These are phyloP conservation scores for Bruguiera gymnorhiza DNA, from an alignment of 345 rosid genomes.

Conservation along the genomic window DNA sequence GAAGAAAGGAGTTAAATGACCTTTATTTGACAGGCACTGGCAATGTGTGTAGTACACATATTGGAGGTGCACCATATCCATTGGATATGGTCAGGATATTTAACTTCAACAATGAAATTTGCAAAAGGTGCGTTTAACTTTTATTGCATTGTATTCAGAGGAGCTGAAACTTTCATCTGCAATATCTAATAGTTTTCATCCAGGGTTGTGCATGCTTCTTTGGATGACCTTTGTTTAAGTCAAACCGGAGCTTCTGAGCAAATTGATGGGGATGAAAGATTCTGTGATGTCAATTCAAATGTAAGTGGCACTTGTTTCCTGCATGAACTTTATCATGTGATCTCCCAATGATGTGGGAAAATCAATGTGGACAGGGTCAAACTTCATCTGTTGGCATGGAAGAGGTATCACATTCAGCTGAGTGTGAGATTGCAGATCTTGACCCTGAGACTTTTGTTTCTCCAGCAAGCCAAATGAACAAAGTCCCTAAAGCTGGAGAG, in stretches of 20 bases:
- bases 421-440: constrained; percentile 30
- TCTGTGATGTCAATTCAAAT: constrained; percentile 28
- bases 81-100: constrained; percentile 84
- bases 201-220: constrained; percentile 66
- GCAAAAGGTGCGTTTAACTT: constrained; percentile 53
- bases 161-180: background rate
- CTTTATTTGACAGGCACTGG: constrained; percentile 57
- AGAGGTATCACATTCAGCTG: constrained; percentile 38
- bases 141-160: constrained; percentile 11
- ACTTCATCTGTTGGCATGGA: constrained; percentile 38
- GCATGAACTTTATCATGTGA: background rate
- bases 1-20: background rate
- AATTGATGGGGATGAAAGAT: constrained; percentile 26
- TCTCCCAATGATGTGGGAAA: constrained; percentile 14
- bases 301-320: constrained; percentile 28
- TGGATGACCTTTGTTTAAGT: constrained; percentile 48
- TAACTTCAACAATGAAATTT: constrained; percentile 65
- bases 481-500: constrained; percentile 66
- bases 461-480: constrained; percentile 36
- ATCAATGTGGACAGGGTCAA: constrained; percentile 37
- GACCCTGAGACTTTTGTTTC: constrained; percentile 24
- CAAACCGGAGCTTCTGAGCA: constrained; percentile 29
- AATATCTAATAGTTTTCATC: constrained; percentile 7
- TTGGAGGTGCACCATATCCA: constrained; percentile 51
- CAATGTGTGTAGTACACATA: constrained; percentile 61